phyloP scores from a whole-genome alignment of 192 early-diverging fungal species.

The Gonapodya prolifera region DNA sequence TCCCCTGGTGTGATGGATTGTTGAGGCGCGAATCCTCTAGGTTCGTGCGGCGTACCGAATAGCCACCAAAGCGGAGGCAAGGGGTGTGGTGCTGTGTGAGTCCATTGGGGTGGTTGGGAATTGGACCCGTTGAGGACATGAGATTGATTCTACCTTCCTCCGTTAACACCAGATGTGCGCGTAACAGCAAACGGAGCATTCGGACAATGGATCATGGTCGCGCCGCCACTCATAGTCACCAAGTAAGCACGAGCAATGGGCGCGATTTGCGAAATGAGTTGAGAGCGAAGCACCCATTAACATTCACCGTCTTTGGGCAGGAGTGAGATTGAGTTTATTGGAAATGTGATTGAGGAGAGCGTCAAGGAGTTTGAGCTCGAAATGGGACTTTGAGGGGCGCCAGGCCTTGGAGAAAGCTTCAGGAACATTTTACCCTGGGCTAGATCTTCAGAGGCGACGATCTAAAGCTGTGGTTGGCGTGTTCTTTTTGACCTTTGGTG shows the following conservation, averaged over 20 bases:
- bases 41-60: neutral
- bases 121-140: neutral
- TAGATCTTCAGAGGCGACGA: too few relatives aligned
- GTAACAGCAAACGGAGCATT: neutral
- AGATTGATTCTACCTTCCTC: neutral
- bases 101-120: neutral
- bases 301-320: neutral
- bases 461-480: too few relatives aligned
- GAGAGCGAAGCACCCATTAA: neutral
- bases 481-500: too few relatives aligned
- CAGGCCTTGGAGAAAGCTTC: too few relatives aligned
- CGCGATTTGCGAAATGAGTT: neutral
- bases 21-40: too few relatives aligned
- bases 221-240: neutral
- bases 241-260: neutral
- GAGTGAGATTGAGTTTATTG: neutral
- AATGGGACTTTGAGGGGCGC: neutral
- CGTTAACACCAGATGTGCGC: neutral
- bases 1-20: too few relatives aligned
- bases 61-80: neutral
- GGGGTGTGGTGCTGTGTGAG: neutral
- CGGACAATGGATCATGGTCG: neutral
- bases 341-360: neutral
- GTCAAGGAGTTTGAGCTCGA: neutral
- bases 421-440: too few relatives aligned